These are phyloP conservation scores for Butyriboletus loyo DNA, from an alignment of 768 basidiomycete species.

Conservation along the genomic window DNA sequence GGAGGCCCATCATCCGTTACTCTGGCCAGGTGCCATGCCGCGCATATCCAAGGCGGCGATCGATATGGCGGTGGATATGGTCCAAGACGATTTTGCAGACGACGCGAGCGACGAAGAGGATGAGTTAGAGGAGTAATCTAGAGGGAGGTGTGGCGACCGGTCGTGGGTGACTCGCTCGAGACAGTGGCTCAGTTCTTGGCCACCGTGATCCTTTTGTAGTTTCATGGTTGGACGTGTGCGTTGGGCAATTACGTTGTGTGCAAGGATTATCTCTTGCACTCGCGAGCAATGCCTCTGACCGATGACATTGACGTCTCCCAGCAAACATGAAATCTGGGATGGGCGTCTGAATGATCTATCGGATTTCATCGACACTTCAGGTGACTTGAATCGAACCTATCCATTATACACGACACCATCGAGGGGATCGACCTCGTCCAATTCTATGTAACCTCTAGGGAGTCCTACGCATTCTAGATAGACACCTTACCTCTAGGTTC, in stretches of 20 bases:
- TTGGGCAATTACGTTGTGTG: background rate
- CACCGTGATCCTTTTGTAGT: background rate
- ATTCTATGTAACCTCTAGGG: background rate
- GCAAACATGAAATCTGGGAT: background rate
- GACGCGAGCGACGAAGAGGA: conserved; percentile 40
- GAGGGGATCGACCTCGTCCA: background rate
- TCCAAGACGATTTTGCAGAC: conserved; percentile 50
- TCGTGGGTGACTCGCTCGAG: background rate
- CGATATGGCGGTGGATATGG: conserved; percentile 62
- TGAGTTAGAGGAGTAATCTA: conserved; percentile 44
- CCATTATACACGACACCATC: background rate
- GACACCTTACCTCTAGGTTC: conserved; percentile 75
- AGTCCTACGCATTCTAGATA: conserved; percentile 39
- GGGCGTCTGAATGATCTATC: background rate
- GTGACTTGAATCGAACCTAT: background rate
- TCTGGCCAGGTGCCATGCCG: conserved; percentile 66
- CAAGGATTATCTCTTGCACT: background rate
- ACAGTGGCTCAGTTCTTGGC: background rate
- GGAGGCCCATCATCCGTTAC: conserved; percentile 56
- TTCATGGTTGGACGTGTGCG: background rate
- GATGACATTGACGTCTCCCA: background rate
- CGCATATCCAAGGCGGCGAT: conserved; percentile 64
- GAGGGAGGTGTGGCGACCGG: background rate
- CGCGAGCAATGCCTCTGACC: background rate
- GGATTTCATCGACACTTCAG: background rate